Evolutionary conservation across 805 yeast genomes (phyloP), one percentile per base, ranked within the genome.

Genomic region (Blastobotrys mokoenaii): DNA sequence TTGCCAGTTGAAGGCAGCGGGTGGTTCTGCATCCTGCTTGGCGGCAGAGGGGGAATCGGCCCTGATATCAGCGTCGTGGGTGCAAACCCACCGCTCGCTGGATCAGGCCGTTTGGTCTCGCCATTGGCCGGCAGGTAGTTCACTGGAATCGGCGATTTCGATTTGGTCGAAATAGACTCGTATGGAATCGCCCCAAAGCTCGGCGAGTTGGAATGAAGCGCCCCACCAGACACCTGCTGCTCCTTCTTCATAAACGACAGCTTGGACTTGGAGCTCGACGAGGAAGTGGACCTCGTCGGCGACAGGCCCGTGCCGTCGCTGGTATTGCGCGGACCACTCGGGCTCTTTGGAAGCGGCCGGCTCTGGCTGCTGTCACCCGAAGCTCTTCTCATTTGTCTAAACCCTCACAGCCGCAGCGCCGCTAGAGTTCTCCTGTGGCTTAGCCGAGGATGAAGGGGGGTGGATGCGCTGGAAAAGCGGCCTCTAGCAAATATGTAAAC

Each of bases 1-100:
- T 16, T 16, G 20, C 11, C 14, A 3, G 12, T 9, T 3, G 38
- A 15, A 10, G 38, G 38, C 22, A 17, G 38, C 16, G 38, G 38
- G 6, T 34, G 38, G 38, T 34, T 34, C 11, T 14, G 22, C 38
- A 34, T 34, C 12, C 36, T 30, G 41, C 38, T 16, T 8, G 45
- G 49, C 5, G 60, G 60, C 22, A 56, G 45, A 2, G 60, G 59
- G 6, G 60, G 60, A 10, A 56, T 56, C 2, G 60, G 60, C 6
- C 56, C 57, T 3, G 50, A 40, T 11, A 55, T 55, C 22, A 44
- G 40, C 14, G 56, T 45, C 16, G 51, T 46, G 9, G 60, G 59
- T 25, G 48, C 48, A 40, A 55, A 53, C 12, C 47, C 33, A 18
- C 47, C 41, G n/a, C 39, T 40, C 4, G 25, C 30, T 17, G 49